A percentile compares a stretch with the other conserved stretches of the same genome.
phyloP scores from a whole-genome alignment of 163 green algal genomes.

The Chlamydomonas reinhardtii region DNA sequence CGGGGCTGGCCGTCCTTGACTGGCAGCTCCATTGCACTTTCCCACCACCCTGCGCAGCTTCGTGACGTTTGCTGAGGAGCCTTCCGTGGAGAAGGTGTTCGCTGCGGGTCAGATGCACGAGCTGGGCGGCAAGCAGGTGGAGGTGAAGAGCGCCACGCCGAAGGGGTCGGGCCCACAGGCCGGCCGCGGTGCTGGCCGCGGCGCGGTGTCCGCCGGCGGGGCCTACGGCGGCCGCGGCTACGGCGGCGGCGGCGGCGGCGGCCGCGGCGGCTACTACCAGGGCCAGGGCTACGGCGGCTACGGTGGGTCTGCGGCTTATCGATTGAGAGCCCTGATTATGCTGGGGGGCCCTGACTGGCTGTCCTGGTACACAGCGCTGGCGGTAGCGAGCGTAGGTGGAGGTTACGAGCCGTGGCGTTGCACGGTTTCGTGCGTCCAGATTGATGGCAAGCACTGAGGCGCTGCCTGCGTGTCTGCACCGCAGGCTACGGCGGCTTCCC shows the following conservation, averaged over 20 bases:
- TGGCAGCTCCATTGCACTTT: too few relatives aligned
- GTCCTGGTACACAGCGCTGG: too few relatives aligned
- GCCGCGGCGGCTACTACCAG: conserved; percentile 1
- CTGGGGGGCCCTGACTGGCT: too few relatives aligned
- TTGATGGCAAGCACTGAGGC: too few relatives aligned
- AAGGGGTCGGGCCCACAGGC: conserved; percentile 79
- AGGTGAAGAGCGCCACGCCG: conserved; percentile 88
- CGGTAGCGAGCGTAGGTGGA: too few relatives aligned
- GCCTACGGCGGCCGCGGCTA: conserved; percentile 16
- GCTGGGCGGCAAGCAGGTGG: conserved; percentile 83
- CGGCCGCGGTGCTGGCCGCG: conserved; percentile 12
- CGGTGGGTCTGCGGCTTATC: conserved; percentile 31
- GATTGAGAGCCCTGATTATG: too few relatives aligned
- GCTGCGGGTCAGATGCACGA: conserved; percentile 78
- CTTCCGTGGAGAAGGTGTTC: conserved; percentile 79
- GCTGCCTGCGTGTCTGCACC: too few relatives aligned
- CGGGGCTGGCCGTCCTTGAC: too few relatives aligned
- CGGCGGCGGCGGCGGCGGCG: neutral
- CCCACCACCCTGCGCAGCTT: conserved; percentile 68
- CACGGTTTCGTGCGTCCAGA: too few relatives aligned
- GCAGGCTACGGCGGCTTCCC: neutral
- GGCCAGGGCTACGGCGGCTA: conserved; percentile 28
- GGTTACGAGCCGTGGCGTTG: too few relatives aligned
- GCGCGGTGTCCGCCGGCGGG: neutral
- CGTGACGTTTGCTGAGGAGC: conserved; percentile 88